Base-by-base conservation (phyloP, 148 eudicot species). In the Fallopia convolvulus region DNA sequence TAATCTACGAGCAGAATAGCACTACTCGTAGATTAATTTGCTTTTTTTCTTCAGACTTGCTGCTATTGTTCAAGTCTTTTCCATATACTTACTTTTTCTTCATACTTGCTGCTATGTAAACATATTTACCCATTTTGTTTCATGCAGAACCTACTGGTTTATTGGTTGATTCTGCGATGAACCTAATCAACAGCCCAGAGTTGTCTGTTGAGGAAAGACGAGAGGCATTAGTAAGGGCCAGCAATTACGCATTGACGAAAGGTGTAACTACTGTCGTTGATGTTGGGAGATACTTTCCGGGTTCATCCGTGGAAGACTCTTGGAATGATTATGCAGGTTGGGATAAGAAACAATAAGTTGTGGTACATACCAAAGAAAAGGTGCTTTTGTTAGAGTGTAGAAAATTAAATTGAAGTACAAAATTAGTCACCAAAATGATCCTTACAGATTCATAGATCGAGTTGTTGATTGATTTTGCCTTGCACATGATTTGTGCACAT, bases 211-310 rank as follows among this genome's bases (percentile, higher is more conserved):
- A 88, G n/a, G 92, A 88, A 77, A 93, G 97, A 70, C 90, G 94
- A 85, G 92, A 91, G 82, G 97, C 98, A 52, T 79, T 96, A 78
- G 39, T 78, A 70, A 87, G 86, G 85, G 97, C 99, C 78, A 96
- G 93, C 79, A 81, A 65, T 40, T 81, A 82, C 85, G 99, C 94
- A 66, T 89, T 96, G 83, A 82, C 47, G 74, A 96, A 86, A 80
- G 99, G 99, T 71, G 99, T 93, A 77, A 93, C 99, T 73, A 88
- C 98, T 66, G 98, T 96, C 46, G 93, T 93, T 77, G 99, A 96
- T 87, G 10, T 96, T 78, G 99, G 99, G 72, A 90, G 98, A 88
- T 91, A 86, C 86, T 72, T 90, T 81, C 97, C 99, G 44, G 97
- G 98, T 56, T 78, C 89, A 75, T 85, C 99, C 49, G 60, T 77